phyloP scores from a whole-genome alignment of 495 filamentous ascomycete genomes.

The Thermothielavioides terrestris region DNA sequence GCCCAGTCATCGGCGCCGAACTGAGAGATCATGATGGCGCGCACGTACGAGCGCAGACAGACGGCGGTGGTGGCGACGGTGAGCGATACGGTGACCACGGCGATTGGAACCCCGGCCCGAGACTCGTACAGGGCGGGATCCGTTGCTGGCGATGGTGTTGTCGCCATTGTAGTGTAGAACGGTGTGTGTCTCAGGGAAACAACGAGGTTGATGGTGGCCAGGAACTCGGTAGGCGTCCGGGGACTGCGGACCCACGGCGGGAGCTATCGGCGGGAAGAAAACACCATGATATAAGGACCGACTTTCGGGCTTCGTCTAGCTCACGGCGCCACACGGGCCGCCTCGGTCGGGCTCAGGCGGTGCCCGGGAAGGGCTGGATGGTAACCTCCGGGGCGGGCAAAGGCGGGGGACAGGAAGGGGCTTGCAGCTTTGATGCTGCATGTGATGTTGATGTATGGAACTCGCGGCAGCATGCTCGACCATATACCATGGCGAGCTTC shows the following conservation, averaged over 20 bases:
- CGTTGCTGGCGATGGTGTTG: background rate
- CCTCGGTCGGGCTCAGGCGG: too few species aligned
- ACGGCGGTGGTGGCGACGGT: constrained; percentile 27
- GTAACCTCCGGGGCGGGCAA: too few species aligned
- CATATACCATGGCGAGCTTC: too few species aligned
- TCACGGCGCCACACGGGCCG: background rate
- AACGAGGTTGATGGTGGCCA: background rate
- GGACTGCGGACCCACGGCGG: background rate
- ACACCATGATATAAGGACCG: constrained; percentile 6
- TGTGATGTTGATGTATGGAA: too few species aligned
- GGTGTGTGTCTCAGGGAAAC: background rate
- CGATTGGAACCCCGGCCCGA: constrained; percentile 15
- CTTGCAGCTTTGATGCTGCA: too few species aligned
- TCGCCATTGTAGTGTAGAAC: constrained; percentile 4
- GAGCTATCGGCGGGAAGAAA: constrained; percentile 1
- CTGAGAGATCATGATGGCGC: constrained; percentile 30
- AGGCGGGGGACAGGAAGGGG: too few species aligned
- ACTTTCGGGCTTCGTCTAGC: background rate
- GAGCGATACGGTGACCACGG: constrained; percentile 15
- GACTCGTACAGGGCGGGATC: constrained; percentile 16
- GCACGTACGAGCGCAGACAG: constrained; percentile 31
- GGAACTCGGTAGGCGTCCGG: background rate
- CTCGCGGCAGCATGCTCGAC: too few species aligned
- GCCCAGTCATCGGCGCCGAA: constrained; percentile 37
- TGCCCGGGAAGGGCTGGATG: too few species aligned